Percentiles rank a stretch among this genome's conserved stretches.
These are phyloP conservation scores for Saturnispora zaruensis DNA, from an alignment of 805 yeast species.

Conservation along the genomic window DNA sequence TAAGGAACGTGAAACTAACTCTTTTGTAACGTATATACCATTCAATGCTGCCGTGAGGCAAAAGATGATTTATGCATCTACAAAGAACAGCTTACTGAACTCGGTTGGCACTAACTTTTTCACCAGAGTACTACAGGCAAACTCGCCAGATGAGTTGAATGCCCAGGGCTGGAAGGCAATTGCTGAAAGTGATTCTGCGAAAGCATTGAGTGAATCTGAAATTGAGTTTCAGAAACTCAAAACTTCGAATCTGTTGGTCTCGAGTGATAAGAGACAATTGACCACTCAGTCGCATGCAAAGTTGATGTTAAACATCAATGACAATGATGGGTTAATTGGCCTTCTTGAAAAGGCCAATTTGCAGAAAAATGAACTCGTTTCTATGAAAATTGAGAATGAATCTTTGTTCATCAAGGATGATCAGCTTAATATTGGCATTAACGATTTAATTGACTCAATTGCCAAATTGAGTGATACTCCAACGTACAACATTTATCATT, in stretches of 20 bases:
- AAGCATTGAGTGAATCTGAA: slow-evolving; percentile 55
- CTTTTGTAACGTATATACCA: slow-evolving; percentile 79
- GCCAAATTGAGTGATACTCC: not conserved
- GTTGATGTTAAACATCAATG: slow-evolving; percentile 7
- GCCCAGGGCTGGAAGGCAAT: slow-evolving; percentile 39
- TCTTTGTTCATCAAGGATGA: not conserved
- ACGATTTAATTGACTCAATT: not conserved
- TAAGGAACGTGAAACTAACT: slow-evolving; percentile 30
- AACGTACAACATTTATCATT: slow-evolving; percentile 8
- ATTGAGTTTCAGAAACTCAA: slow-evolving; percentile 38
- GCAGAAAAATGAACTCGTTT: not conserved
- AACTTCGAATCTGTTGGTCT: slow-evolving; percentile 30
- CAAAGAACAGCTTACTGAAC: slow-evolving; percentile 67
- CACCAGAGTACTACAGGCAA: not conserved
- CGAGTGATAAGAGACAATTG: slow-evolving; percentile 3
- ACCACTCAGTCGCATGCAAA: slow-evolving; percentile 4
- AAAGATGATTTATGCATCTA: slow-evolving; percentile 92
- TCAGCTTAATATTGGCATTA: not conserved
- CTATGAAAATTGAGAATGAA: slow-evolving; percentile 7
- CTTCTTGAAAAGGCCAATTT: not conserved
- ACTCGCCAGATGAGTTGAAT: slow-evolving; percentile 39
- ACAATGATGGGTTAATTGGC: not conserved
- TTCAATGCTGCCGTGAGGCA: slow-evolving; percentile 71
- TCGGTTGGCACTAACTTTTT: slow-evolving; percentile 50
- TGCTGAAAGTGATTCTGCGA: slow-evolving; percentile 29